Evolutionary conservation across 2,329 filamentous ascomycete species (phyloP), one percentile per base, ranked within the genome.

Genomic region (Triangularia verruculosa): DNA sequence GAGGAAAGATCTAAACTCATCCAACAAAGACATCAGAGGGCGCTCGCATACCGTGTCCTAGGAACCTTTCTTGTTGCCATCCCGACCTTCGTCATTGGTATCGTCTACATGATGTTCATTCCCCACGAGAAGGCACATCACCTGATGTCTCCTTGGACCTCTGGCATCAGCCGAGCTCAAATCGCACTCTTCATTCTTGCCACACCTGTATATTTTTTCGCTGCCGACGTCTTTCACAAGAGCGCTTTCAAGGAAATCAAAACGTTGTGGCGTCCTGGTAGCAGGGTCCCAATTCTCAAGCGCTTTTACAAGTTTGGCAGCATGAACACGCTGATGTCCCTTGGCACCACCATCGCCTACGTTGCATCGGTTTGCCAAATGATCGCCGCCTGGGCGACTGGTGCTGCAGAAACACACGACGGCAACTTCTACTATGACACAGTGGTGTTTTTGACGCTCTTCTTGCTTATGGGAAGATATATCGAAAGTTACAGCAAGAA

Each of bases 281-380:
- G 92, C 73, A 86, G 83, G 39, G 89, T 89, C 0, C 90, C 92
- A 0, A 74, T 96, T 3, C 70, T 91, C 15, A 85, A 89, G 69
- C 83, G 93, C 13, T 93, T 97, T 72, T 92, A 93, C 74, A 88
- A 90, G n/a, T 97, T 97, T 72, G 93, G 93, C 8, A 97, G 93
- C 78, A 97, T 97, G 93, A 96, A 96, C 73, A 89, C 96, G 79
- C 83, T 97, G 64, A 93, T 97, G 77, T 95, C 90, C 7, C 82
- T 96, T 1, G 93, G 93, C 5, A 96, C 93, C 0, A 89, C 87
- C 1, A 92, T 97, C 65, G 93, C 93, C 1, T 97, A 96, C 74
- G 80, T 96, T 66, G 89, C 92, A 0, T 96, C 92, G 0, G 78
- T 96, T 24, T 89, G 87, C 15, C 88, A 96, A 67, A 83, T 97